Evolutionary conservation across 140 eudicot species (phyloP), one percentile per base, ranked within the genome.

Genomic region (Stevia rebaudiana): DNA sequence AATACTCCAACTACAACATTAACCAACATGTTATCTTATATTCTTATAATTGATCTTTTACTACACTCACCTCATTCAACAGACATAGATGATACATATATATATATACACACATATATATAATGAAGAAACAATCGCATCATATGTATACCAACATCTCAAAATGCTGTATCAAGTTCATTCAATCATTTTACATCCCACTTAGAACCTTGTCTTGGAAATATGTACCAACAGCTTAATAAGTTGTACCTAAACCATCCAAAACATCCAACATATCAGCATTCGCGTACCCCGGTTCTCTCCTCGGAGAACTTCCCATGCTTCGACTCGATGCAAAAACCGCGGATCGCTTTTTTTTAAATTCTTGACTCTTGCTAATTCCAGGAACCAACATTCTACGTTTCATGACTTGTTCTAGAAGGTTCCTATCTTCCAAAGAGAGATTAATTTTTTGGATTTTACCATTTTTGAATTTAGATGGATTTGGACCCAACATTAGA

Each of bases 361-460:
- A 80, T 44, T 86, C 98, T 56, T 92, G 96, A 79, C 98, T 92
- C 79, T 92, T 92, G 82, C 98, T 92, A 17, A 71, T 79, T 25
- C 92, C 89, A 0, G 76, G 88, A 30, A 81, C 79, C 65, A 78
- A 54, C 67, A 71, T 74, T 61, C 80, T 65, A 77, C 80, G 76
- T 36, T 72, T 84, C 89, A 76, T 76, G 42, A 83, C 94, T 11
- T 78, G 78, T 35, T 87, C 95, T 47, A 92, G 41, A 40, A 92
- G 79, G 50, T 71, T 73, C 42, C 75, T 70, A 44, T 88, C 98
- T 65, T 88, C 98, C 16, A 63, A 35, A 0, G 98, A 80, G 15
- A 92, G 73, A 41, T 81, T 80, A 21, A 72, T 74, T 55, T 58
- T 43, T 43, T 44, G 63, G 16, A 8, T 62, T 54, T 74, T 78